phyloP scores from a whole-genome alignment of 2,329 filamentous ascomycete species.

The Fusarium illudens region DNA sequence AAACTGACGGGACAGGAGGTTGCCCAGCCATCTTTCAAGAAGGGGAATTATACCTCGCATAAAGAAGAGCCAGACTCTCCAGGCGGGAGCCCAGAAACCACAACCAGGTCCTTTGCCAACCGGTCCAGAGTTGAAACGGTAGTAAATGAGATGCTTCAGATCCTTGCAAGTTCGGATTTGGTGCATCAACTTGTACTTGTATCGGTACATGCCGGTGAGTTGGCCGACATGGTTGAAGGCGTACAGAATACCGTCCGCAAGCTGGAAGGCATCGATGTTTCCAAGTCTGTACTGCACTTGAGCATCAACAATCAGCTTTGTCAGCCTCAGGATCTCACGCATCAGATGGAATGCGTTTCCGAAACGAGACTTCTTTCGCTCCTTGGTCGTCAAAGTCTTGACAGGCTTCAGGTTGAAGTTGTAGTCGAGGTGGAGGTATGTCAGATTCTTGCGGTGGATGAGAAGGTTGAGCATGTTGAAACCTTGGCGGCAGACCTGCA shows the following conservation, averaged over 20 bases:
- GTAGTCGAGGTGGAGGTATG: conserved; percentile 97
- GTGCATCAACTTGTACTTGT: conserved; percentile 99
- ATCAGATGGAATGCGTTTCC: conserved; percentile 99
- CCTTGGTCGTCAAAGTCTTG: conserved; percentile 97
- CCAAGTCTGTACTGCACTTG: conserved; percentile 97
- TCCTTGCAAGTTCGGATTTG: conserved; percentile 99
- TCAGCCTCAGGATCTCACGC: conserved; percentile 94
- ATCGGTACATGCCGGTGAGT: conserved; percentile 98
- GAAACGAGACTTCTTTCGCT: conserved; percentile 98
- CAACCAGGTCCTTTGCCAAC: conserved; percentile 98
- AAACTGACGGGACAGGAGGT: conserved; percentile 95
- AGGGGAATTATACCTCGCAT: conserved; percentile 98
- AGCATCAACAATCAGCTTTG: conserved; percentile 97
- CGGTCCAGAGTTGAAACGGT: conserved; percentile 95
- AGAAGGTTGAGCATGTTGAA: conserved; percentile 99
- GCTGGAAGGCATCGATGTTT: conserved; percentile 98
- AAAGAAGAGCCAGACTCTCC: conserved; percentile 99
- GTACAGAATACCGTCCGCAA: conserved; percentile 98
- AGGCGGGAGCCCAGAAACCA: conserved; percentile 98
- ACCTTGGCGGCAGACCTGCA: conserved; percentile 96
- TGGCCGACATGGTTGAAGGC: conserved; percentile 99
- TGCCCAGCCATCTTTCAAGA: conserved; percentile 96
- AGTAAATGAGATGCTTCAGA: conserved; percentile 98
- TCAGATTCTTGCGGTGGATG: conserved; percentile 98
- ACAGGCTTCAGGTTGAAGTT: conserved; percentile 99